Conservation (phyloP, 2,329 filamentous ascomycete species). For the Aotearoamyces nothofagi region DNA sequence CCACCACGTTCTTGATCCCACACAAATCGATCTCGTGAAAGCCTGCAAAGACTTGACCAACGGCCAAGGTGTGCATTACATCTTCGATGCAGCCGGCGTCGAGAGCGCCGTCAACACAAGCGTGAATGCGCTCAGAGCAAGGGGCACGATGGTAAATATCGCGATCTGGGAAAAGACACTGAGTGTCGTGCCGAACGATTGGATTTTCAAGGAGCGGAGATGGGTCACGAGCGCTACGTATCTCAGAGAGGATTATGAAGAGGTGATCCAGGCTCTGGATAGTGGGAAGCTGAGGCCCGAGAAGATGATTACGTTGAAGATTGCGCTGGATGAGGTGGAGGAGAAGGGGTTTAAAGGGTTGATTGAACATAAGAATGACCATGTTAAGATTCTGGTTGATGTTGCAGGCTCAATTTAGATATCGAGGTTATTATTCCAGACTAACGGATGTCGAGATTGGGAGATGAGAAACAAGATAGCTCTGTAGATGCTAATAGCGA, state of each 20-base stretch:
- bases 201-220: conserved; percentile 35
- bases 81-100: conserved; percentile 48
- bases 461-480: too few relatives aligned
- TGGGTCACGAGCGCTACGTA: conserved; percentile 25
- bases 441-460: too few relatives aligned
- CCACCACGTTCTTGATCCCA: conserved; percentile 35
- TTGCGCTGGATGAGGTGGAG: conserved; percentile 37
- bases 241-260: conserved; percentile 30
- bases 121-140: conserved; percentile 31
- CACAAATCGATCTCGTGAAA: conserved; percentile 30
- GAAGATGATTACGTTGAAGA: conserved; percentile 45
- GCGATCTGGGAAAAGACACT: conserved; percentile 45
- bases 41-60: conserved; percentile 30
- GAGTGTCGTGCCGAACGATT: conserved; percentile 34
- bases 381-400: conserved; percentile 47
- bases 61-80: conserved; percentile 36
- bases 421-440: too few relatives aligned
- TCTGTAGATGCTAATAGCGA: too few relatives aligned
- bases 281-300: conserved; percentile 34
- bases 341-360: conserved; percentile 40
- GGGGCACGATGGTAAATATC: conserved; percentile 47
- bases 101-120: conserved; percentile 26
- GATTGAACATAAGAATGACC: conserved; percentile 42
- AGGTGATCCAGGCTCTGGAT: conserved; percentile 39
- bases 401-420: too few relatives aligned